Evolutionary conservation across 2,329 filamentous ascomycete genomes (phyloP).

Genomic region (Cordyceps militaris): DNA sequence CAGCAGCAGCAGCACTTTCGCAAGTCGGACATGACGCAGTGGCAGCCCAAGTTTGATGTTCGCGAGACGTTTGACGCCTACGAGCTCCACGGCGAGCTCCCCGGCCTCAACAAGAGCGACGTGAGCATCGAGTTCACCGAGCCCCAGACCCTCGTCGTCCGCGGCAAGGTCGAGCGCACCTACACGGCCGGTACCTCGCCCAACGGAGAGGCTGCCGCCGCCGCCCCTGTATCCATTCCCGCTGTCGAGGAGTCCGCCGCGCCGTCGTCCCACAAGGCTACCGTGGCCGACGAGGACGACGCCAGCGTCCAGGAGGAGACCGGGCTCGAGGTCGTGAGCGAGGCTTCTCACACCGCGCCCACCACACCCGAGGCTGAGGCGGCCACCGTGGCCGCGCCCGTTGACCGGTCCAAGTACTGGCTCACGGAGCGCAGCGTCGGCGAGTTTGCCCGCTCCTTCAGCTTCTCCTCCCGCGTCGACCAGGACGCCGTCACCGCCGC

Average conservation of each 20-base stretch:
- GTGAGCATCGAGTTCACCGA: conserved; percentile 75
- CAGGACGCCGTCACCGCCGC: conserved; percentile 53
- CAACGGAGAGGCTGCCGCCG: conserved; percentile 43
- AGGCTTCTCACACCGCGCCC: conserved; percentile 17
- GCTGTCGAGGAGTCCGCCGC: conserved; percentile 30
- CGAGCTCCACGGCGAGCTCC: conserved; percentile 74
- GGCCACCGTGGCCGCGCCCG: conserved; percentile 20
- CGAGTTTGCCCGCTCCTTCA: conserved; percentile 62
- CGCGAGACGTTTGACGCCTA: conserved; percentile 62
- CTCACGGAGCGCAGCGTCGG: conserved; percentile 58
- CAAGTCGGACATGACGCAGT: conserved; percentile 38
- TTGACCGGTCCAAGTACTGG: conserved; percentile 59
- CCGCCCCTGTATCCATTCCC: conserved; percentile 19
- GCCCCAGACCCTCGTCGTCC: conserved; percentile 63
- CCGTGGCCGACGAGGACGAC: conserved; percentile 56
- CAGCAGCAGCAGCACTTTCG: conserved; percentile 22
- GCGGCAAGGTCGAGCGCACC: conserved; percentile 60
- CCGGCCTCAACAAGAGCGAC: conserved; percentile 67
- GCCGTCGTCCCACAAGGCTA: conserved; percentile 48
- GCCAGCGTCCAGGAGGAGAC: conserved; percentile 24
- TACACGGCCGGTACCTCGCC: conserved; percentile 47
- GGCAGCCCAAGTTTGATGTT: conserved; percentile 73
- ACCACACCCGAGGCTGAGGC: conserved; percentile 24
- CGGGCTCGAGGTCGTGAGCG: conserved; percentile 25
- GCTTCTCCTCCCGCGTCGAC: conserved; percentile 58